phyloP scores from a whole-genome alignment of 2,329 filamentous ascomycete genomes.

The Tolypocladium cylindrosporum region DNA sequence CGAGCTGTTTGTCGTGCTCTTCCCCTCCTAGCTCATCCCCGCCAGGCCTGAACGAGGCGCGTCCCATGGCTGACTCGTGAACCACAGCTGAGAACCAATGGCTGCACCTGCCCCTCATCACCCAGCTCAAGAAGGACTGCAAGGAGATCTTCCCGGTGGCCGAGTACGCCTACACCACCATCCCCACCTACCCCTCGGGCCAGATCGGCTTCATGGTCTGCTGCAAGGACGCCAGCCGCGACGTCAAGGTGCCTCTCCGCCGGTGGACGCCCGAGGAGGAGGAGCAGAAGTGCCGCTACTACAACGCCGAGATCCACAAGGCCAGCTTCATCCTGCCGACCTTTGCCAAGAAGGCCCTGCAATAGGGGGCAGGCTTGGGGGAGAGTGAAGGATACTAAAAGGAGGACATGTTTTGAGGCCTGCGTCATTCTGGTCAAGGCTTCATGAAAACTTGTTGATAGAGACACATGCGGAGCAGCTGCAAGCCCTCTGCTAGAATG shows the following conservation, averaged over 20 bases:
- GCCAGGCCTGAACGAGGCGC: not conserved
- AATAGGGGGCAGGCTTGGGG: constrained; percentile 26
- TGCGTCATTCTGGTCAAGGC: not conserved
- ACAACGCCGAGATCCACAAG: constrained; percentile 94
- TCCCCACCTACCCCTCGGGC: constrained; percentile 96
- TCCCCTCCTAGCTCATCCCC: not conserved
- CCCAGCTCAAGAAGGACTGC: constrained; percentile 93
- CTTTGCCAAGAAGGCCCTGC: constrained; percentile 73
- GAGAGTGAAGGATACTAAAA: not conserved
- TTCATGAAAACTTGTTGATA: not conserved
- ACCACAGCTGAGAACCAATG: constrained; percentile 91
- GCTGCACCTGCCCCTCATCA: constrained; percentile 92
- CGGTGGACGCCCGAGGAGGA: constrained; percentile 80
- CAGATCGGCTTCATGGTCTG: constrained; percentile 99
- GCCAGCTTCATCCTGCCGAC: constrained; percentile 88
- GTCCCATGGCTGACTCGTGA: not conserved
- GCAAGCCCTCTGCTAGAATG: not conserved
- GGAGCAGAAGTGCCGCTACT: constrained; percentile 88
- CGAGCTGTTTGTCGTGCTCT: constrained; percentile 6
- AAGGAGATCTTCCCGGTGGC: constrained; percentile 93
- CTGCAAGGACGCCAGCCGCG: constrained; percentile 79
- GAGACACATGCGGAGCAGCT: not conserved
- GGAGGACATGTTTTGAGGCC: not conserved
- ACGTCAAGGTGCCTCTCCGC: constrained; percentile 79
- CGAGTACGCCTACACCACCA: constrained; percentile 98